Conservation (phyloP, 1,284 basidiomycete genomes). For the Marasmius sp. region DNA sequence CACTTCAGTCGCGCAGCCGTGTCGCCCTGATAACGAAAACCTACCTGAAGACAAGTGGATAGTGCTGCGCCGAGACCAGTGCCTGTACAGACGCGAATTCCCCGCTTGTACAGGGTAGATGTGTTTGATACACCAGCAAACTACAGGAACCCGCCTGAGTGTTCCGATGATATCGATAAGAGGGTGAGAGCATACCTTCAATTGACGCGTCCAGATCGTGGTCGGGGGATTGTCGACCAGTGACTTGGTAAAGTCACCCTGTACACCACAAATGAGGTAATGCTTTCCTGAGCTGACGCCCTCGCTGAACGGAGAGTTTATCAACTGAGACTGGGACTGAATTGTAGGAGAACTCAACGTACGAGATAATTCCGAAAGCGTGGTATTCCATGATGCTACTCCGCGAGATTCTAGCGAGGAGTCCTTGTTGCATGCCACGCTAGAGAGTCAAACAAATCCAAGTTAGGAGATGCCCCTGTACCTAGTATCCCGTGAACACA, state of each 20-base stretch:
- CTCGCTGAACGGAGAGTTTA: constrained; percentile 37
- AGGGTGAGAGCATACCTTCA: constrained; percentile 44
- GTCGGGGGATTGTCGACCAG: constrained; percentile 62
- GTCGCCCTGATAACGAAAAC: constrained; percentile 4
- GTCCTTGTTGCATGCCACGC: constrained; percentile 71
- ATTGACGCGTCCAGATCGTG: constrained; percentile 65
- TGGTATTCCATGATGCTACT: constrained; percentile 68
- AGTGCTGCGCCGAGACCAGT: constrained; percentile 82
- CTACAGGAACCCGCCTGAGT: constrained; percentile 27
- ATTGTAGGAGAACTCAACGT: constrained; percentile 22
- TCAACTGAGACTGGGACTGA: background rate
- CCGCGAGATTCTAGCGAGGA: constrained; percentile 66
- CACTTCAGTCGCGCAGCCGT: background rate
- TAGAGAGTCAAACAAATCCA: background rate
- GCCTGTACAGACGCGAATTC: constrained; percentile 80
- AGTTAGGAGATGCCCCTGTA: background rate
- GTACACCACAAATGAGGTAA: constrained; percentile 71
- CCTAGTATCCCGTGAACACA: background rate
- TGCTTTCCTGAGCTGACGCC: constrained; percentile 61
- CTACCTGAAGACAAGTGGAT: constrained; percentile 71
- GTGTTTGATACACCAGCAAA: constrained; percentile 81
- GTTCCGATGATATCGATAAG: background rate
- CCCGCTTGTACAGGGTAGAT: constrained; percentile 71
- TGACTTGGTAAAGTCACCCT: constrained; percentile 67
- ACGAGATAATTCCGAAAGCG: constrained; percentile 72